These are phyloP conservation scores for Serendipita indica DNA, from an alignment of 768 basidiomycete species.

Conservation along the genomic window DNA sequence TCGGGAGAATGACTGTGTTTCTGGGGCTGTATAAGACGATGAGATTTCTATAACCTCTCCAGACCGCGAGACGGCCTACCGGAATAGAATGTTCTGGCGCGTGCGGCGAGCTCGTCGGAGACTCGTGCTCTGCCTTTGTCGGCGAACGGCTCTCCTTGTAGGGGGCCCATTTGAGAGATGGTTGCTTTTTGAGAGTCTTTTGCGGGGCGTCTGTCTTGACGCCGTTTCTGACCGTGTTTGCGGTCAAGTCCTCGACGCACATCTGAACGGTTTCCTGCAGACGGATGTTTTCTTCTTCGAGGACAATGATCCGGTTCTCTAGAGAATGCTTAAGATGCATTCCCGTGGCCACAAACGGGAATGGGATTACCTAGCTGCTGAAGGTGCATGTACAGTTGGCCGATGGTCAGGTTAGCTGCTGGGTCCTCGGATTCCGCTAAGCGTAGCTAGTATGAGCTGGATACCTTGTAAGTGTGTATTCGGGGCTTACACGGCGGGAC, in stretches of 20 bases:
- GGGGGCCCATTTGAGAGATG: constrained; percentile 81
- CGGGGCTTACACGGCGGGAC: constrained; percentile 66
- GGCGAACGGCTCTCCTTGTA: constrained; percentile 69
- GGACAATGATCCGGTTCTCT: constrained; percentile 51
- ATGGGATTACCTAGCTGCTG: constrained; percentile 55
- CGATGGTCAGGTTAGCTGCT: constrained; percentile 40
- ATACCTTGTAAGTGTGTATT: constrained; percentile 17
- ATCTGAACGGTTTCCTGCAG: constrained; percentile 46
- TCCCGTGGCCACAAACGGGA: not conserved
- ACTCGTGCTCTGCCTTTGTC: constrained; percentile 61
- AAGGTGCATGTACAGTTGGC: constrained; percentile 49
- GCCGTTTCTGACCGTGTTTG: constrained; percentile 7
- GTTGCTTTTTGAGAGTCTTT: constrained; percentile 42
- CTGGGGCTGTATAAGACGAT: not conserved
- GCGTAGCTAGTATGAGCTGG: not conserved
- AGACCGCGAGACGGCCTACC: constrained; percentile 11
- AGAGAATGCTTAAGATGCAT: constrained; percentile 10
- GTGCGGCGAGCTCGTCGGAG: constrained; percentile 67
- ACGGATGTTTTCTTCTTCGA: constrained; percentile 69
- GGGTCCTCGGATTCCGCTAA: constrained; percentile 47
- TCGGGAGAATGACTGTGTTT: constrained; percentile 3
- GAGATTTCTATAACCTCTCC: not conserved
- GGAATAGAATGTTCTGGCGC: constrained; percentile 53
- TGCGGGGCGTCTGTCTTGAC: not conserved
- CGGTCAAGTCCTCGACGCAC: constrained; percentile 48